Conservation (phyloP, 2,329 filamentous ascomycete species). For the Graphilbum ipis-grandicollis region DNA sequence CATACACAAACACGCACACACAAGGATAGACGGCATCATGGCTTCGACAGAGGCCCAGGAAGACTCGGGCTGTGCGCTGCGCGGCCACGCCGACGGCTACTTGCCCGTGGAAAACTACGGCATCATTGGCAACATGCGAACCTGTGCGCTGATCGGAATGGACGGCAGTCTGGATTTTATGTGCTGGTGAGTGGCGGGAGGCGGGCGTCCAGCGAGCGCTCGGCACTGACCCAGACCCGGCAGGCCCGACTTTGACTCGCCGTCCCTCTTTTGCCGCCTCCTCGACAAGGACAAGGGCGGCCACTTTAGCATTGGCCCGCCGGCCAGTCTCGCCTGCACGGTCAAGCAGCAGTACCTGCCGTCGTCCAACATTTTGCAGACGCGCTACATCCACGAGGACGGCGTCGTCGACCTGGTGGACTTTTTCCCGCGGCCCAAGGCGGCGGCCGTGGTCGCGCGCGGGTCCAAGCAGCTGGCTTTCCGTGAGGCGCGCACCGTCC, state of each 20-base stretch:
- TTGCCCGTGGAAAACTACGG: slow-evolving; percentile 60
- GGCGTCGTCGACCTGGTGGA: slow-evolving; percentile 58
- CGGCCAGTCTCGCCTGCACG: slow-evolving; percentile 33
- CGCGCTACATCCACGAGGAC: slow-evolving; percentile 59
- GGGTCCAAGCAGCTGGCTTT: slow-evolving; percentile 31
- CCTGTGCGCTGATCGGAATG: slow-evolving; percentile 57
- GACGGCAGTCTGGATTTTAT: slow-evolving; percentile 61
- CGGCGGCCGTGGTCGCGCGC: slow-evolving; percentile 31
- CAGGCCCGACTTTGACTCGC: slow-evolving; percentile 65
- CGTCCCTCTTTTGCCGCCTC: slow-evolving; percentile 56
- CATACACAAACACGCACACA: too few relatives aligned
- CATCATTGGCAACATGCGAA: slow-evolving; percentile 67
- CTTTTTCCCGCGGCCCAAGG: slow-evolving; percentile 57
- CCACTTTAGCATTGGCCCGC: slow-evolving; percentile 50
- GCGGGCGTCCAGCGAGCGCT: too few relatives aligned
- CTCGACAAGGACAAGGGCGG: slow-evolving; percentile 61
- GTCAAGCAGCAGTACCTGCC: slow-evolving; percentile 67
- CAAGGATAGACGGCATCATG: too few relatives aligned
- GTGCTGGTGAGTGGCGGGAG: slow-evolving; percentile 41
- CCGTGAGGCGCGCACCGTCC: slow-evolving; percentile 33
- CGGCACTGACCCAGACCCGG: background rate
- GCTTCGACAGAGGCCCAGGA: background rate
- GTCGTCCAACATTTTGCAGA: slow-evolving; percentile 58
- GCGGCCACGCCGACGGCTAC: slow-evolving; percentile 24
- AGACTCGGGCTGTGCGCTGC: slow-evolving; percentile 11